Base-by-base conservation (phyloP, 2,329 filamentous ascomycete species). In the Ophiosphaerella herpotricha region DNA sequence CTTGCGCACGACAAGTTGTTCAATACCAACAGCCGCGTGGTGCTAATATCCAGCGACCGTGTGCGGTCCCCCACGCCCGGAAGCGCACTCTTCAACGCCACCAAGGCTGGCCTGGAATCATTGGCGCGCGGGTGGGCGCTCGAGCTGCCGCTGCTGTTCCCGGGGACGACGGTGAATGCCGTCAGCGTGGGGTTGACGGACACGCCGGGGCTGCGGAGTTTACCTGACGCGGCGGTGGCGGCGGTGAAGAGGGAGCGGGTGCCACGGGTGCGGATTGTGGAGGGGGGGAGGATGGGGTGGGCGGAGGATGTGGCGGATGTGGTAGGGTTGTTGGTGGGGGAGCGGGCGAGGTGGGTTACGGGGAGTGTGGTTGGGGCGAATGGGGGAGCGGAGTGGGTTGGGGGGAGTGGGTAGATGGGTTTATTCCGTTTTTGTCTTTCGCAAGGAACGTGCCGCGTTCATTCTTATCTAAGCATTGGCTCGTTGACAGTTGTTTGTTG, bases 281-380 rank as follows among this genome's bases (percentile, higher is more conserved):
- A 58, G 13, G 64, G 61, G 0, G 57, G 58, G 1, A 39, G 65
- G 32, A 57, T 70, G 48, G 48, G 66, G 63, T 2, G 60, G 36
- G 33, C 62, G 1, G 63, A 73, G 38, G 70, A 91, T 77, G 70
- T 89, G 84, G 67, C 93, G 77, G 70, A 93, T 88, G 54, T 84
- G 82, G 89, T 94, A 61, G 62, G 66, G 1, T 72, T 68, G 46
- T 44, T 75, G 36, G 67, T 65, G 9, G 63, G 63, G 52, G 72
- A 74, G 50, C 66, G 66, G 42, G 59, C 63, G 11, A 46, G 64
- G 43, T 75, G 72, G 59, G 57, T 69, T 35, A 75, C 68, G 41
- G 74, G 74, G 7, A 68, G 68, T 51, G 73, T 75, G 34, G 52
- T 76, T 11, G 62, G 64, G 21, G 68, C 61, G 32, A 63, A 74